Base-by-base conservation (phyloP, 768 basidiomycete species). In the Candolleomyces aberdarensis region DNA sequence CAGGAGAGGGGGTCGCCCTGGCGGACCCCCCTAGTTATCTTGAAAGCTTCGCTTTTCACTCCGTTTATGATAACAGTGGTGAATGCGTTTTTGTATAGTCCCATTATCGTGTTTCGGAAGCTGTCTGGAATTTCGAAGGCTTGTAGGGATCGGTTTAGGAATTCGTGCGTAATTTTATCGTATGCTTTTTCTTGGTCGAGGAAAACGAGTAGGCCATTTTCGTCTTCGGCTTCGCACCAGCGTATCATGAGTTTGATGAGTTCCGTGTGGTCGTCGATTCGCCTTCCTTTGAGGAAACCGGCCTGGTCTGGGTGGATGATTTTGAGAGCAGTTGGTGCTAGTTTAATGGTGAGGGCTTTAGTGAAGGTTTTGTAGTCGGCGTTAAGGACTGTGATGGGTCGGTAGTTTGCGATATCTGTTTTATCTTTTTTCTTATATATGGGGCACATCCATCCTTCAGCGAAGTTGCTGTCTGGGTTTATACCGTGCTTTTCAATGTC, bases 1-100 rank as follows among this genome's bases (percentile, higher is more conserved):
- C 78, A 78, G 2, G 73, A 78, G 0, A 80, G 66, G 0, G 74
- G 77, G 63, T 78, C 75, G 0, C 76, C 77, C 62, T 77, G 76
- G 1, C 70, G 20, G 19, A 71, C 70, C 9, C 77, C 74, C 48
- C 75, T 65, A 6, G 61, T 66, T 1, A 76, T 49, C 8, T 63
- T 49, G 58, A 66, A 76, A 0, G 57, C 57, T 31, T 39, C 47
- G 58, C 74, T 72, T 0, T 70, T 11, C 0, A 57, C 26, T 0
- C 76, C 72, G 39, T 78, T 79, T 20, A 79, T 56, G 52, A 73
- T 73, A 0, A 77, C 67, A n/a, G 8, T 3, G 7, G 75, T 77
- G 15, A 62, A 0, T 1, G 74, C 74, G 7, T 62, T 31, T 41
- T 55, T 19, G 48, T 78, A 79, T 20, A 79, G 69, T 0, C 17